phyloP scores from a whole-genome alignment of 345 rosid genomes.

The Salix udensis region DNA sequence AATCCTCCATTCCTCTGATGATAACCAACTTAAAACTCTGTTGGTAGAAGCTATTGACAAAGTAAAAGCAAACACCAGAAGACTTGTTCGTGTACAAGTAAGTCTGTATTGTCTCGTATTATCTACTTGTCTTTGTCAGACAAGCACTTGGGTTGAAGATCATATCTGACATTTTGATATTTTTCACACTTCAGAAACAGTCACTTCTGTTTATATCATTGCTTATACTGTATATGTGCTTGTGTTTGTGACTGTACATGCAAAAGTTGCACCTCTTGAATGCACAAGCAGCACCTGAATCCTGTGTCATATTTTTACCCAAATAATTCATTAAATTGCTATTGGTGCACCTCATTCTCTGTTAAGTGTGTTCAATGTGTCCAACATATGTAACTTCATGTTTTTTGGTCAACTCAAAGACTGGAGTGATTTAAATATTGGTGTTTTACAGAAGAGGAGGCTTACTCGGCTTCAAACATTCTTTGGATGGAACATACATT shows the following conservation, averaged over 20 bases:
- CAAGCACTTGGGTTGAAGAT: not conserved
- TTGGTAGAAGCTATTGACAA: slow-evolving; percentile 64
- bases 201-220: no score
- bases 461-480: slow-evolving; percentile 49
- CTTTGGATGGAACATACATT: slow-evolving; percentile 80
- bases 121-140: not conserved
- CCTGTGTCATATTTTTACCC: no score
- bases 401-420: not conserved
- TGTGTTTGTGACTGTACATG: no score
- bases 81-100: slow-evolving; percentile 91
- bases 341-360: no score
- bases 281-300: no score
- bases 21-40: slow-evolving; percentile 40
- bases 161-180: not conserved
- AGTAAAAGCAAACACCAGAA: slow-evolving; percentile 74
- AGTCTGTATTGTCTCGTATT: slow-evolving; percentile 20
- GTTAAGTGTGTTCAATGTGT: no score
- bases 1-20: slow-evolving; percentile 30
- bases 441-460: slow-evolving; percentile 66
- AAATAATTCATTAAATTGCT: no score
- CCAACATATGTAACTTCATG: not conserved
- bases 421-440: not conserved
- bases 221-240: no score
- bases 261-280: no score
- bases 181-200: no score